Conservation (phyloP, 1,284 basidiomycete genomes). For the Leccinum pallidistipes region DNA sequence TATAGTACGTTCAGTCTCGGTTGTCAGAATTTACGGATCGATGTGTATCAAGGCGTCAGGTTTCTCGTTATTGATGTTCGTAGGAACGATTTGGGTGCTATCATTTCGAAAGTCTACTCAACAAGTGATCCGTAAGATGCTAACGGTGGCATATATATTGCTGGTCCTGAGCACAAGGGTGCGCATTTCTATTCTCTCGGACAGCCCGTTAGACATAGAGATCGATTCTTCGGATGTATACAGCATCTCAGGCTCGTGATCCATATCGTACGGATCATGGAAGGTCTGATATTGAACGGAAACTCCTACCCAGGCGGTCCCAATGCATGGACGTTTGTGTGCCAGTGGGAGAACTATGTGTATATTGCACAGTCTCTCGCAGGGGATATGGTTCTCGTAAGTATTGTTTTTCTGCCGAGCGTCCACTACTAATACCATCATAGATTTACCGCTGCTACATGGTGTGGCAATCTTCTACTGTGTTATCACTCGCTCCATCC, state of each 20-base stretch:
- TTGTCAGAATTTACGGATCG: no score
- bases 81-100: conserved; percentile 18
- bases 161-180: conserved; percentile 21
- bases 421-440: not conserved
- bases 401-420: not conserved
- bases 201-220: no score
- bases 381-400: not conserved
- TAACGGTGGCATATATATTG: conserved; percentile 14
- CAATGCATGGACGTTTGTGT: not conserved
- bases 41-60: conserved; percentile 1
- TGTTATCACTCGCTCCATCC: no score
- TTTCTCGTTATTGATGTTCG: conserved; percentile 24
- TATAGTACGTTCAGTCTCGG: no score
- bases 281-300: not conserved
- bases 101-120: not conserved
- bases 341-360: not conserved
- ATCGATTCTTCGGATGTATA: not conserved
- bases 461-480: not conserved
- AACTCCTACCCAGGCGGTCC: not conserved
- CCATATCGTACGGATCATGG: not conserved
- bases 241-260: conserved; percentile 3
- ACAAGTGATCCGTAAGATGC: conserved; percentile 10
- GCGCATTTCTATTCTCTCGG: not conserved
- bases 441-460: conserved; percentile 1
- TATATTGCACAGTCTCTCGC: not conserved